Evolutionary conservation across 345 rosid species (phyloP).

Genomic region (Acer campestre): DNA sequence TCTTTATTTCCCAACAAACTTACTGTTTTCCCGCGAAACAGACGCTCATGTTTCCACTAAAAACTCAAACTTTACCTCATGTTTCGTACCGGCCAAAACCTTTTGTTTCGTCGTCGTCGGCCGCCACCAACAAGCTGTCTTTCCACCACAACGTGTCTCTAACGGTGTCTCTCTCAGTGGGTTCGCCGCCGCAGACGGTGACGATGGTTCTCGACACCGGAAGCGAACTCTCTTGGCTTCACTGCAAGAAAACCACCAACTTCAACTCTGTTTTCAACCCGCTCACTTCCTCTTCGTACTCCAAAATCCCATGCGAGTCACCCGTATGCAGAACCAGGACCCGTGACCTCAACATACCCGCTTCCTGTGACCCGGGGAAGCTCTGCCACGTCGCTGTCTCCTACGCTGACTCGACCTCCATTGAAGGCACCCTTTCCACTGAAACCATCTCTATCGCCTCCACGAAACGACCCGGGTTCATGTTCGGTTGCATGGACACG

Average conservation of each 20-base stretch:
- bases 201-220: slow-evolving; percentile 81
- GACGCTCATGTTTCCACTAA: slow-evolving; percentile 50
- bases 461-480: slow-evolving; percentile 30
- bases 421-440: slow-evolving; percentile 61
- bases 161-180: slow-evolving; percentile 63
- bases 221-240: slow-evolving; percentile 81
- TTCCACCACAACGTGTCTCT: slow-evolving; percentile 61
- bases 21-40: slow-evolving; percentile 36
- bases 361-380: slow-evolving; percentile 43
- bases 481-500: slow-evolving; percentile 82
- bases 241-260: slow-evolving; percentile 43
- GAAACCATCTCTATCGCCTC: slow-evolving; percentile 58
- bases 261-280: slow-evolving; percentile 44
- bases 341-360: slow-evolving; percentile 50
- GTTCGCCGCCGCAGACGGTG: slow-evolving; percentile 65
- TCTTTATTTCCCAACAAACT: slow-evolving; percentile 33
- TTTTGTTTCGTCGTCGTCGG: neutral
- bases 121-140: slow-evolving; percentile 35
- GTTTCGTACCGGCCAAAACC: neutral
- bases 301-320: slow-evolving; percentile 46
- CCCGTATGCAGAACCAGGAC: slow-evolving; percentile 53
- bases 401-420: slow-evolving; percentile 62
- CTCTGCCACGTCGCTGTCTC: slow-evolving; percentile 57
- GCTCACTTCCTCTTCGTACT: slow-evolving; percentile 45
- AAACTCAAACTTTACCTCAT: slow-evolving; percentile 29